These are phyloP conservation scores for Chrysoporthe puriensis DNA, from an alignment of 2,329 filamentous ascomycete genomes.

Conservation along the genomic window DNA sequence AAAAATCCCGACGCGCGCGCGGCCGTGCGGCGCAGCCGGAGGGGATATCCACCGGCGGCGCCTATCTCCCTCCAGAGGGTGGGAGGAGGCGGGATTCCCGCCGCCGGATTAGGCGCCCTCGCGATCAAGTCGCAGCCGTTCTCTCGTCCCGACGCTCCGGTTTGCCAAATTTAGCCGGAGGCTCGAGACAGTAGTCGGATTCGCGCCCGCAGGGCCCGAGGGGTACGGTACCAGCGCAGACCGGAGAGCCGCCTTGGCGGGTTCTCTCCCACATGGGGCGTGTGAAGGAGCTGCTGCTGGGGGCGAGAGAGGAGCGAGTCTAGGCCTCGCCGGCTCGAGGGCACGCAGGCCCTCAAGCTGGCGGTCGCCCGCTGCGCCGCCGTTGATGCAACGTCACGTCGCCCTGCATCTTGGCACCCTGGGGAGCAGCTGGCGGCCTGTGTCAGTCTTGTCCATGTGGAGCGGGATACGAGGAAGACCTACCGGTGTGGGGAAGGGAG, in stretches of 20 bases:
- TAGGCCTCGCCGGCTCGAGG: neutral
- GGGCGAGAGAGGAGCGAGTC: neutral
- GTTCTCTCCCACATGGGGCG: neutral
- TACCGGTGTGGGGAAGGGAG: neutral
- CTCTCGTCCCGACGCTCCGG: constrained; percentile 5
- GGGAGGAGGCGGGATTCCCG: neutral
- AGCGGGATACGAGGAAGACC: neutral
- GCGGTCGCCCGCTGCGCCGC: constrained; percentile 13
- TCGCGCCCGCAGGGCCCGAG: neutral
- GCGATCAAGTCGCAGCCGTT: neutral
- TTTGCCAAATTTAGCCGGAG: neutral
- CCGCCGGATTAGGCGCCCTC: constrained; percentile 15
- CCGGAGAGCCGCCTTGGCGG: neutral
- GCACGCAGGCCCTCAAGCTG: neutral
- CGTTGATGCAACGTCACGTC: constrained; percentile 20
- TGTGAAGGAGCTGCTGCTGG: neutral
- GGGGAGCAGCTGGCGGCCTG: neutral
- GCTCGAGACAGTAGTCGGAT: neutral
- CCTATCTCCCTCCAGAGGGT: neutral
- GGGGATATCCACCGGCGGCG: constrained; percentile 1
- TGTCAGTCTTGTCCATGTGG: neutral
- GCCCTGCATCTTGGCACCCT: neutral
- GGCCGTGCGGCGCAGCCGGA: neutral
- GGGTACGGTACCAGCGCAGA: neutral
- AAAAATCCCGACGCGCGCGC: neutral